These are phyloP conservation scores for Arthroderma sp. DNA, from an alignment of 2,329 filamentous ascomycete species.

Conservation along the genomic window DNA sequence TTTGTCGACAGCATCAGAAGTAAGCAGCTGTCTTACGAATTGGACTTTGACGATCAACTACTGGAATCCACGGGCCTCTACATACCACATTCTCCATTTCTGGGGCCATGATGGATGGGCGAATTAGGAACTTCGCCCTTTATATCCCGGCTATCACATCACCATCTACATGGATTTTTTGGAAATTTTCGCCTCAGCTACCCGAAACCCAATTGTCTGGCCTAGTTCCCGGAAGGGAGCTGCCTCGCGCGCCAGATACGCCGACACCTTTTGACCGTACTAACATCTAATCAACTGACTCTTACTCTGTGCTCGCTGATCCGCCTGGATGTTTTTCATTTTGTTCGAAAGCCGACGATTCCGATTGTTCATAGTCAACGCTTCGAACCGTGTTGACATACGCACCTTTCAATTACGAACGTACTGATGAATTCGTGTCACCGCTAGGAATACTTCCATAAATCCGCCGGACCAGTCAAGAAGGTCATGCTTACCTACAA, in stretches of 20 bases:
- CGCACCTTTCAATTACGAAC: conserved; percentile 17
- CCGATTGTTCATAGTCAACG: conserved; percentile 18
- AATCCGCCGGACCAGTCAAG: conserved; percentile 81
- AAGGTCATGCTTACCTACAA: conserved; percentile 85
- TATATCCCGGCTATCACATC: too few relatives aligned
- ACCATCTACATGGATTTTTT: too few relatives aligned
- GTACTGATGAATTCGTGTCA: conserved; percentile 39
- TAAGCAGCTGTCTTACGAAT: too few relatives aligned
- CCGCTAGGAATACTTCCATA: conserved; percentile 88
- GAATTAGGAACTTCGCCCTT: too few relatives aligned
- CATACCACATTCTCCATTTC: too few relatives aligned
- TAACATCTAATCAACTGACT: conserved; percentile 31
- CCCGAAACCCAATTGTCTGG: too few relatives aligned
- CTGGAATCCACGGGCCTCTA: too few relatives aligned
- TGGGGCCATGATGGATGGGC: too few relatives aligned
- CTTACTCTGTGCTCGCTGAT: conserved; percentile 51
- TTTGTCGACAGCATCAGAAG: too few relatives aligned
- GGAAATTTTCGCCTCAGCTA: too few relatives aligned
- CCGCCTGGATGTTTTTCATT: conserved; percentile 22
- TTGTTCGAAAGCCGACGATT: conserved; percentile 11
- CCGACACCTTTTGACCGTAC: background rate
- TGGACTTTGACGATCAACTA: too few relatives aligned
- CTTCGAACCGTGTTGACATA: conserved; percentile 10
- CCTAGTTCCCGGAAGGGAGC: background rate
- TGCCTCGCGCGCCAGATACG: background rate